These are phyloP conservation scores for Tardiomyces blankii DNA, from an alignment of 1,139 yeast genomes.

Conservation along the genomic window DNA sequence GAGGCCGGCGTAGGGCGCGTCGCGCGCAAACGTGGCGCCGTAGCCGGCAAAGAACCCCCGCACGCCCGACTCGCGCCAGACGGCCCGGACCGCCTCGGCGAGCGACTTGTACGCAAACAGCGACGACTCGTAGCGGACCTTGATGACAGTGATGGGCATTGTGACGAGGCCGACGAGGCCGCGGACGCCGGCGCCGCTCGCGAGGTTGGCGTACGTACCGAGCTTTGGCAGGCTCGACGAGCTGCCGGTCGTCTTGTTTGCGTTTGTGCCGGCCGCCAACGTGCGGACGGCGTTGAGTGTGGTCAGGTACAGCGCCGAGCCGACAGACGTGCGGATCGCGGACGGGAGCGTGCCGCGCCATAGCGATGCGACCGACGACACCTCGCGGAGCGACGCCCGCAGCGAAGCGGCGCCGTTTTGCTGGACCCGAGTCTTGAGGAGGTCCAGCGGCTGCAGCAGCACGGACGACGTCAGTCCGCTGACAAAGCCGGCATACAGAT, in stretches of 20 bases:
- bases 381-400: slow-evolving; percentile 24
- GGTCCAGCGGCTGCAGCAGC: slow-evolving; percentile 78
- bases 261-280: slow-evolving; percentile 31
- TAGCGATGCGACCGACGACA: slow-evolving; percentile 37
- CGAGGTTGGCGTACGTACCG: slow-evolving; percentile 55
- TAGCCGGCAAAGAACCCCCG: slow-evolving; percentile 78
- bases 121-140: slow-evolving; percentile 72
- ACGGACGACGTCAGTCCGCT: slow-evolving; percentile 85
- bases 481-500: slow-evolving; percentile 69
- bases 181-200: slow-evolving; percentile 71
- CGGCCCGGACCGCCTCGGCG: slow-evolving; percentile 47
- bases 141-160: slow-evolving; percentile 97
- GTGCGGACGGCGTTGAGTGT: slow-evolving; percentile 53
- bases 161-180: slow-evolving; percentile 76
- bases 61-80: slow-evolving; percentile 40
- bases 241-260: slow-evolving; percentile 1
- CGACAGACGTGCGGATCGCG: slow-evolving; percentile 79
- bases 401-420: slow-evolving; percentile 42
- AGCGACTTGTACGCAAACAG: slow-evolving; percentile 60
- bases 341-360: slow-evolving; percentile 96
- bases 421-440: slow-evolving; percentile 81
- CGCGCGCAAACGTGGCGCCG: slow-evolving; percentile 78
- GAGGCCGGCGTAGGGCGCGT: slow-evolving; percentile 93
- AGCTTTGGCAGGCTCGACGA: slow-evolving; percentile 48
- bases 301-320: slow-evolving; percentile 79